Base-by-base conservation (phyloP, 257 asterid species). In the Haberlea rhodopensis region DNA sequence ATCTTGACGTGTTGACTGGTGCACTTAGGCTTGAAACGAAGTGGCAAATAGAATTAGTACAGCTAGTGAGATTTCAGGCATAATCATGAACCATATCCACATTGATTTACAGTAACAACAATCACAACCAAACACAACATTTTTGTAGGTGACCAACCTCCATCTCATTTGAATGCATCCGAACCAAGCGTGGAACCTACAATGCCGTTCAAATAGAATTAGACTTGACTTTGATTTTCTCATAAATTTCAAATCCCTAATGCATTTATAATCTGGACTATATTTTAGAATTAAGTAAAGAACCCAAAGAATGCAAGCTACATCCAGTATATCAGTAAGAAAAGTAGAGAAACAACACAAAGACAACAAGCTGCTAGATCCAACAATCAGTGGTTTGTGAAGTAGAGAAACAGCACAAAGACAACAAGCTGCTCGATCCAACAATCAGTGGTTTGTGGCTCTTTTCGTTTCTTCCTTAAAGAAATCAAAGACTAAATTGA, bases 151-250 rank as follows among this genome's bases (percentile, higher is more conserved):
- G 57, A 73, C 95, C 65, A 75, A 94, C 99, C 99, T 94, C 99
- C 97, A 86, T 87, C 67, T 94, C 97, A 80, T 90, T 84, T 65
- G 99, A 84, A 84, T 94, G 99, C 97, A 94, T 81, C 65, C 95
- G 90, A 48, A 94, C 96, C 87, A 94, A 69, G 55, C 99, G 99
- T 70, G 99, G 99, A 72, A 94, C 85, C 99, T 94, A 78, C 58
- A 67, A 72, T 34, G 52, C 52, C 66, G 69, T 58, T 65, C 49
- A 67, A 57, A 22, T 6, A 9, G 54, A 68, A 66, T 60, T 60
- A 68, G 70, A 68, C 65, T 43, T 53, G 37, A 49, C 60, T 9
- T 67, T 57, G 23, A 57, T 58, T 54, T 53, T 66, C 65, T 45
- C 43, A 32, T n/a, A 48, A 43, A 56, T 23, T 56, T 57, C 15